Evolutionary conservation across 2,329 filamentous ascomycete species (phyloP), one percentile per base, ranked within the genome.

Genomic region (Colletotrichum acutatum): DNA sequence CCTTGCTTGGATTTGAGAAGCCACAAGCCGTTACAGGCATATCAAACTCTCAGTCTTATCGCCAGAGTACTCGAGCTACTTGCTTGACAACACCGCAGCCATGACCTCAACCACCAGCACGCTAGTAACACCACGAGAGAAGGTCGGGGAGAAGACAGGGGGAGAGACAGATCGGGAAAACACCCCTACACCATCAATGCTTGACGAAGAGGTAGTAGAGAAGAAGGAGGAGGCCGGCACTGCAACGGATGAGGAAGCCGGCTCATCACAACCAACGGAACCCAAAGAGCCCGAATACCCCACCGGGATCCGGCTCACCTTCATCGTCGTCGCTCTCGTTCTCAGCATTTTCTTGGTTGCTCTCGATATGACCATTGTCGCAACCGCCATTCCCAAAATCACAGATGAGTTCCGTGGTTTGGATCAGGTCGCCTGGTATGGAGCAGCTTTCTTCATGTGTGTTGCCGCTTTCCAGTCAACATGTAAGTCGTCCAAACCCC

Each of bases 371-470:
- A 89, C 87, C 16, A 90, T 90, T 68, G 85, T 90, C n/a, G 86
- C 87, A 4, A 89, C 87, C 0, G 88, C 87, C 11, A 89, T 90
- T 53, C 88, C 88, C 11, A 87, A 86, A 74, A 89, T 90, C 76
- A 89, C 88, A 1, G 85, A 84, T 74, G 84, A 87, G 53, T 87
- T 88, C 80, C 82, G 86, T 69, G 83, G 85, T 60, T 83, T 90
- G 22, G 83, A 84, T 46, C 86, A 90, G 74, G 85, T 89, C 14
- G 86, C 87, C 26, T 92, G 90, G 90, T 91, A 91, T 75, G 89
- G 88, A 2, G 84, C 87, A 19, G 87, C 87, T 54, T 90, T 86
- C 75, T 88, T 89, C 78, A 81, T 88, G 75, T 86, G 85, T 1
- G 77, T 86, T 34, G 86, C 83, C 11, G 81, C 81, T 70, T 82